These are phyloP conservation scores for Uronychia binucleata DNA, from an alignment of 73 alveolate species.

Conservation along the genomic window DNA sequence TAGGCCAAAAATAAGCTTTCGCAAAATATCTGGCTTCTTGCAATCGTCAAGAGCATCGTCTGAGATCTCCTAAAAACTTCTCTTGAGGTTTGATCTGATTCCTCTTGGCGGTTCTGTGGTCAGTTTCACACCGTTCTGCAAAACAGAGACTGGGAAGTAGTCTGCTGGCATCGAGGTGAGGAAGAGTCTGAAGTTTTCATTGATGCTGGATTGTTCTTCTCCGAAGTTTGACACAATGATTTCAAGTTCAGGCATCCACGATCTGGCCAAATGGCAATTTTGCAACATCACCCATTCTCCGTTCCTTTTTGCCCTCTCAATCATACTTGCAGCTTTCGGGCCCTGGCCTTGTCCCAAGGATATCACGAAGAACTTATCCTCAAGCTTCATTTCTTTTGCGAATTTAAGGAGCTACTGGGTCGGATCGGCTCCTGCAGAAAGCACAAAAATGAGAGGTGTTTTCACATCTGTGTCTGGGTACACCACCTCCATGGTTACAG, in stretches of 20 bases:
- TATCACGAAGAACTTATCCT: slow-evolving; percentile 75
- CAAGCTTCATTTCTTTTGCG: slow-evolving; percentile 73
- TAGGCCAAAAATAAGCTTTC: slow-evolving; percentile 97
- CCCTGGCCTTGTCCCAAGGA: slow-evolving; percentile 99
- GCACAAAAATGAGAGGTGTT: slow-evolving; percentile 96
- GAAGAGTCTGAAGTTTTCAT: slow-evolving; percentile 90
- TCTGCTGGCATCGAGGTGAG: slow-evolving; percentile 97
- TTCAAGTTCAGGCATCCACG: slow-evolving; percentile 97
- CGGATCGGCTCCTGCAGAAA: slow-evolving; percentile 99
- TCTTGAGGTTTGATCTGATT: slow-evolving; percentile 95
- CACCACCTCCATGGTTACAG: slow-evolving; percentile 95
- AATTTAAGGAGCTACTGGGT: slow-evolving; percentile 81
- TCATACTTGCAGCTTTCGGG: slow-evolving; percentile 92
- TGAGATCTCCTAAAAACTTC: slow-evolving; percentile 92
- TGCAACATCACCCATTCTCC: slow-evolving; percentile 97
- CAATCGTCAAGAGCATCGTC: slow-evolving; percentile 92
- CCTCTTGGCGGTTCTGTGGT: slow-evolving; percentile 99
- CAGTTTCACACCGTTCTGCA: slow-evolving; percentile 93
- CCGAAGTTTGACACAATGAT: slow-evolving; percentile 80
- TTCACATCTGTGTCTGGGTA: slow-evolving; percentile 92
- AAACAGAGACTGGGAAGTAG: slow-evolving; percentile 95
- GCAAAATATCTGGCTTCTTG: slow-evolving; percentile 72
- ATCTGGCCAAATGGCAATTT: slow-evolving; percentile 96
- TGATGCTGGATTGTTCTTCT: slow-evolving; percentile 80
- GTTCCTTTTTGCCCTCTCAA: slow-evolving; percentile 74